Base-by-base conservation (phyloP, 2,329 filamentous ascomycete genomes). In the Stemphylium lycopersici region DNA sequence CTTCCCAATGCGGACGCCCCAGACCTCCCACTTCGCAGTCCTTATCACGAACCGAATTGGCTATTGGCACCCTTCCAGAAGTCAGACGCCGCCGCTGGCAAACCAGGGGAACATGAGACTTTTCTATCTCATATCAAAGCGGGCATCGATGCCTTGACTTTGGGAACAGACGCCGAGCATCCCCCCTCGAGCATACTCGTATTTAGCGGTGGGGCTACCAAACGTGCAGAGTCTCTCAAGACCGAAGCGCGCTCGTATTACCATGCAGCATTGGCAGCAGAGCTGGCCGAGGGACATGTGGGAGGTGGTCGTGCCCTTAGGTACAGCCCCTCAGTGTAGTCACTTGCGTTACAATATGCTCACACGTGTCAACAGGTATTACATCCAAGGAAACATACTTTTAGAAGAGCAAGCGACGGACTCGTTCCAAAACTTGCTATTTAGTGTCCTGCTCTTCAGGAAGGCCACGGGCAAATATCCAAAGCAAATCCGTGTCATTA, bases 381-480 rank as follows among this genome's bases (percentile, higher is more conserved):
- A 77, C 52, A 61, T 55, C 31, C 64, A 66, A 22, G 66, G 69
- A 29, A 78, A 79, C 20, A 77, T 91, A 15, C 69, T 84, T 0
- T 68, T 85, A 2, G 92, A 96, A 69, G 83, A 87, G 7, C 81
- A 84, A 49, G 91, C 93, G 0, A 86, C 93, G 1, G 93, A 97
- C 74, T 93, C 89, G 1, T 93, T 91, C 68, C 88, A 92, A 70
- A 96, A 96, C 70, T 77, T 96, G 4, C 76, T 96, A 13, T 92
- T 93, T 71, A 89, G 88, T 11, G 78, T 96, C 66, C 79, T 88
- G 59, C 78, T 80, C 3, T 84, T 83, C 55, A 67, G 72, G 4
- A 68, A 71, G 24, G 67, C 67, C 2, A 72, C 69, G 1, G 77
- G 77, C 3, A 46, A 41, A 1, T 81, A 79, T 56, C 79, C 79